These are phyloP conservation scores for Aphanocladium album DNA, from an alignment of 2,329 filamentous ascomycete species.

Conservation along the genomic window DNA sequence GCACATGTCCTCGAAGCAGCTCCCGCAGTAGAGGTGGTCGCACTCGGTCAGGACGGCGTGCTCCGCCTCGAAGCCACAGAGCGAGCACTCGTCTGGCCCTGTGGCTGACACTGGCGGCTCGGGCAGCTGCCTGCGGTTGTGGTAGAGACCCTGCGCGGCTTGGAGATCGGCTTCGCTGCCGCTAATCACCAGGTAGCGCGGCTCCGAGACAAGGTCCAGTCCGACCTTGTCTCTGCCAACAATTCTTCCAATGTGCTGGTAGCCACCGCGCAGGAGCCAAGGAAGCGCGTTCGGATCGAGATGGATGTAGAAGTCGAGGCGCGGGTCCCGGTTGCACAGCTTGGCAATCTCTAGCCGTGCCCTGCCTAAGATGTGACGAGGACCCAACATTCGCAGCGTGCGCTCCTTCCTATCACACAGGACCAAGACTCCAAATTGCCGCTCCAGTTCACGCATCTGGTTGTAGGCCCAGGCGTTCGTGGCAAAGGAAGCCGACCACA, in stretches of 20 bases:
- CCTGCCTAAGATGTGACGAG: background rate
- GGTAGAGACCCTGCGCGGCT: background rate
- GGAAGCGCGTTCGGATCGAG: background rate
- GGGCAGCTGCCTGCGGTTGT: background rate
- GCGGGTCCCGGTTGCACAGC: conserved; percentile 1
- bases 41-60: conserved; percentile 2
- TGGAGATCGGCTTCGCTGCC: conserved; percentile 4
- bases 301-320: background rate
- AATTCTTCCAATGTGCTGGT: background rate
- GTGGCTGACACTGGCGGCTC: background rate
- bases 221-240: conserved; percentile 8
- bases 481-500: conserved; percentile 11
- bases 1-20: conserved; percentile 12
- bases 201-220: conserved; percentile 5
- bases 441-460: background rate
- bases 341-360: background rate
- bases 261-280: conserved; percentile 4
- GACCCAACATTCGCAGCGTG: background rate
- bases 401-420: background rate
- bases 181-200: conserved; percentile 1
- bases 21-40: conserved; percentile 1
- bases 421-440: background rate
- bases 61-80: background rate
- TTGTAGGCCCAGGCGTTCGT: conserved; percentile 9
- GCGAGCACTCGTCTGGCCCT: background rate